Percentiles rank a stretch among this genome's conserved stretches.
phyloP scores from a whole-genome alignment of 2,329 filamentous ascomycete genomes.

The Hawksworthiomyces lignivorus region DNA sequence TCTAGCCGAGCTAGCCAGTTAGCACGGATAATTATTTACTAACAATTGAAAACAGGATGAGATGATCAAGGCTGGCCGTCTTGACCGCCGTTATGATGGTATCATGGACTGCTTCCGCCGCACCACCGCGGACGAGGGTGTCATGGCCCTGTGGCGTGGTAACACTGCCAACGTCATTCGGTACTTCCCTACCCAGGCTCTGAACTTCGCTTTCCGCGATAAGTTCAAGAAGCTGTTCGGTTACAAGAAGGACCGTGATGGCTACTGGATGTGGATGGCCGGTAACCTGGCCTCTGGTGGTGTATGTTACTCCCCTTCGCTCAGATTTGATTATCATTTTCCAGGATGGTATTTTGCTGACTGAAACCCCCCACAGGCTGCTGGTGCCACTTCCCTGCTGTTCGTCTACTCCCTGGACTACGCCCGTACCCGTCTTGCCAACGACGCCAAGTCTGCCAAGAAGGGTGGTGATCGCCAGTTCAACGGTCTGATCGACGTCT shows the following conservation, averaged over 20 bases:
- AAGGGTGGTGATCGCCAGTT: constrained; percentile 97
- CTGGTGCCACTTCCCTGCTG: constrained; percentile 98
- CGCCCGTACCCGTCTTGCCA: constrained; percentile 99
- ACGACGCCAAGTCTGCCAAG: constrained; percentile 99
- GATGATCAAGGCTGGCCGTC: constrained; percentile 98
- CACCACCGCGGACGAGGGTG: constrained; percentile 84
- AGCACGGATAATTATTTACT: too few relatives aligned
- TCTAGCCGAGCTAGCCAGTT: too few relatives aligned
- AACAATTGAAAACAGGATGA: constrained; percentile 67
- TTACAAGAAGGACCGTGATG: constrained; percentile 99
- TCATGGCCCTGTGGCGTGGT: constrained; percentile 94
- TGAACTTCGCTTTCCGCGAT: constrained; percentile 99
- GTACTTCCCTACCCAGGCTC: constrained; percentile 99
- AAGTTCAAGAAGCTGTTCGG: constrained; percentile 99
- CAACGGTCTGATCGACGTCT: constrained; percentile 99
- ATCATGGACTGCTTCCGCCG: constrained; percentile 94
- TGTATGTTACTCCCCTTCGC: constrained; percentile 53
- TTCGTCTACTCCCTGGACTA: constrained; percentile 99
- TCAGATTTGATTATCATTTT: too few relatives aligned
- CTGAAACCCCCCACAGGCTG: constrained; percentile 49
- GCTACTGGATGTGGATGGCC: constrained; percentile 97
- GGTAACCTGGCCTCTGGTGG: constrained; percentile 99
- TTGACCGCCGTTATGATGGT: constrained; percentile 92
- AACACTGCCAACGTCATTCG: constrained; percentile 99
- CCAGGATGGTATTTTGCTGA: constrained; percentile 4